phyloP scores from a whole-genome alignment of 352 stramenopile genomes.

The Phytophthora lateralis region DNA sequence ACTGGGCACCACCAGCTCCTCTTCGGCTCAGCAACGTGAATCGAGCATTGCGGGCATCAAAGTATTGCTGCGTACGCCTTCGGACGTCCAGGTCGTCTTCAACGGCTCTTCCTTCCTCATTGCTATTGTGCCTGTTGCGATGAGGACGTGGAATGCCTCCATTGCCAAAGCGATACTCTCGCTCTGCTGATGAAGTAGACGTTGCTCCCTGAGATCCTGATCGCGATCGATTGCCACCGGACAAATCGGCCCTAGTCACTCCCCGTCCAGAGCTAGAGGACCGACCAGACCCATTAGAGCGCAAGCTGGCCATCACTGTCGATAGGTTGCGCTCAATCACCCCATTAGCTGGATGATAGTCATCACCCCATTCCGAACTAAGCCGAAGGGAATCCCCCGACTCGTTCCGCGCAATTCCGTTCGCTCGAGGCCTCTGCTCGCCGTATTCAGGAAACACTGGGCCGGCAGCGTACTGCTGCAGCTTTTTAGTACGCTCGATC shows the following conservation, averaged over 20 bases:
- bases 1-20: background rate
- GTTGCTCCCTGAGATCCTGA: constrained; percentile 12
- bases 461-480: constrained; percentile 22
- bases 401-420: constrained; percentile 28
- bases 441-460: constrained; percentile 5
- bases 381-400: constrained; percentile 48
- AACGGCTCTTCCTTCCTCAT: constrained; percentile 10
- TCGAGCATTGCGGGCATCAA: constrained; percentile 35
- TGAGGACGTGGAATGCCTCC: constrained; percentile 12
- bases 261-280: constrained; percentile 16
- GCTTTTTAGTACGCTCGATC: constrained; percentile 26
- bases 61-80: constrained; percentile 36
- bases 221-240: constrained; percentile 34
- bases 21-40: constrained; percentile 26
- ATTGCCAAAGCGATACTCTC: constrained; percentile 24
- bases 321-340: background rate
- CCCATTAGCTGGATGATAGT: constrained; percentile 21
- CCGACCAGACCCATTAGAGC: constrained; percentile 22
- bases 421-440: constrained; percentile 19
- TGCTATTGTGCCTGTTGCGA: constrained; percentile 11
- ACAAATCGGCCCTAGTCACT: constrained; percentile 26
- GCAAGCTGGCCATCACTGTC: constrained; percentile 25
- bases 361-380: constrained; percentile 46
- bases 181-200: background rate
- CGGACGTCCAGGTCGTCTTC: constrained; percentile 18